Evolutionary conservation across 2,329 filamentous ascomycete genomes (phyloP).

Genomic region (Elsinoe australis): DNA sequence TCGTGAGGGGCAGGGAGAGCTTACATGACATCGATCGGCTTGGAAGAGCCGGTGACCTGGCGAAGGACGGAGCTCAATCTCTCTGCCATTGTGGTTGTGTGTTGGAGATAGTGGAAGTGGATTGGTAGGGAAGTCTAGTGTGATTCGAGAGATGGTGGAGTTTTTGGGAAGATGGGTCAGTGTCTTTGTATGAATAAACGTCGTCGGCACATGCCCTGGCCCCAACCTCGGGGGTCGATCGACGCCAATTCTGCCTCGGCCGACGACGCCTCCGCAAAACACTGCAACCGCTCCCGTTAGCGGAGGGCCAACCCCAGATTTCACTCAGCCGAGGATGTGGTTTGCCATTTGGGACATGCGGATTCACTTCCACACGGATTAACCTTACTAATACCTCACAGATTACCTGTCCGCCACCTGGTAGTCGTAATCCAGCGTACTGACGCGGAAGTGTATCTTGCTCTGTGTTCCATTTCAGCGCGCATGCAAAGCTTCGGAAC

Average conservation of each 20-base stretch:
- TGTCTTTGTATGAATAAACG: slow-evolving; percentile 12
- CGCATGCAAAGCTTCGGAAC: no score
- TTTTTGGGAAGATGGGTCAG: neutral
- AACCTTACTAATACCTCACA: no score
- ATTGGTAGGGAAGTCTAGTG: neutral
- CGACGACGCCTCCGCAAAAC: no score
- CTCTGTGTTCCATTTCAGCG: no score
- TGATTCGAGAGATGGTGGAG: neutral
- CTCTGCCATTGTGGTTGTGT: slow-evolving; percentile 45
- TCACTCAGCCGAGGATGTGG: no score
- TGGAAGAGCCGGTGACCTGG: slow-evolving; percentile 66
- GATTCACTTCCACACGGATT: no score
- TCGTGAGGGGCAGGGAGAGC: slow-evolving; percentile 47
- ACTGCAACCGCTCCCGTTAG: no score
- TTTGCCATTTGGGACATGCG: no score
- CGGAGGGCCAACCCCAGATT: no score
- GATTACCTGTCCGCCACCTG: no score
- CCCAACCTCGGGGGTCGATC: slow-evolving; percentile 1
- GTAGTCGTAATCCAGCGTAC: no score
- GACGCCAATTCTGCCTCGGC: slow-evolving; percentile 9
- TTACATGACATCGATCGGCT: slow-evolving; percentile 70
- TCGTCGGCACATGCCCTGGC: slow-evolving; percentile 7
- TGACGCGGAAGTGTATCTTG: no score
- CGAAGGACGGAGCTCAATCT: slow-evolving; percentile 80
- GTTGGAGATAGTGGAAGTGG: neutral